A percentile compares a stretch with the other conserved stretches of the same genome.
phyloP scores from a whole-genome alignment of 2,329 filamentous ascomycete genomes.

The Proliferodiscus dingleyae region DNA sequence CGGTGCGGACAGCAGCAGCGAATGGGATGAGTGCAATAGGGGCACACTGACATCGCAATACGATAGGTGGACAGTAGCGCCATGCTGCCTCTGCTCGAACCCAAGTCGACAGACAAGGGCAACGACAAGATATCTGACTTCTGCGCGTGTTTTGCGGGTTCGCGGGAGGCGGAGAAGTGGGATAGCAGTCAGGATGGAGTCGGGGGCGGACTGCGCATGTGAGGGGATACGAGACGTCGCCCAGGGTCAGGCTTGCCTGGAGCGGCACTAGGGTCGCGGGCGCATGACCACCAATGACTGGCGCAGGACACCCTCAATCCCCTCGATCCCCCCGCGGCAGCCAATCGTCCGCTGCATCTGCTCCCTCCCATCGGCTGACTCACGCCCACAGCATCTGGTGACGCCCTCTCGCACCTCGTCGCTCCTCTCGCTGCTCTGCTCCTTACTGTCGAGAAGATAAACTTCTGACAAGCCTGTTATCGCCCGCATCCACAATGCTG shows the following conservation, averaged over 20 bases:
- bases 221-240: constrained; percentile 16
- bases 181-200: not conserved
- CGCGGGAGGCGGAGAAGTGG: not conserved
- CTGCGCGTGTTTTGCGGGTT: not conserved
- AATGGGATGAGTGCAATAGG: not conserved
- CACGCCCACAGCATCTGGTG: constrained; percentile 30
- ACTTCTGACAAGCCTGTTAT: constrained; percentile 22
- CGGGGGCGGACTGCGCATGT: constrained; percentile 8
- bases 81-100: not conserved
- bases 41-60: not conserved
- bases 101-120: not conserved
- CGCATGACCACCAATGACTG: constrained; percentile 29
- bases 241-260: constrained; percentile 10
- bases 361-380: constrained; percentile 16
- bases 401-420: too few species aligned
- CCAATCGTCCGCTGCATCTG: constrained; percentile 3
- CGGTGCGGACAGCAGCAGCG: not conserved
- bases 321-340: not conserved
- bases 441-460: constrained; percentile 18
- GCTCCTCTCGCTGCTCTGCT: too few species aligned
- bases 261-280: constrained; percentile 18
- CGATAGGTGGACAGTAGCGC: not conserved
- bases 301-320: constrained; percentile 28
- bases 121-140: not conserved
- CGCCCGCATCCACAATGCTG: constrained; percentile 21